Conservation (phyloP, 2,329 filamentous ascomycete species). For the Remersonia thermophila region DNA sequence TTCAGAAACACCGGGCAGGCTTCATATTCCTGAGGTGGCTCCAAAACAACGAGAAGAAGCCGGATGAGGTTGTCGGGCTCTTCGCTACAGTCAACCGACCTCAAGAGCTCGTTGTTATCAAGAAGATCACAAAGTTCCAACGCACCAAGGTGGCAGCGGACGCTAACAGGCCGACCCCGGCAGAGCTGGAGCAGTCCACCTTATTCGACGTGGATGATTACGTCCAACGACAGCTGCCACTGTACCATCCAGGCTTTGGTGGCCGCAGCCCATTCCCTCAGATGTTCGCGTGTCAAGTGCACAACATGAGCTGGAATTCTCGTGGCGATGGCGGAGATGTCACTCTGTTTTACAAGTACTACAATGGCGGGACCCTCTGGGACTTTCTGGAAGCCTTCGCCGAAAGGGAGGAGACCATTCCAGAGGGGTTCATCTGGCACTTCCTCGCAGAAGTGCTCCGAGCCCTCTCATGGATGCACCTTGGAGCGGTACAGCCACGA, state of each 20-base stretch:
- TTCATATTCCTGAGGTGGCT: constrained; percentile 5
- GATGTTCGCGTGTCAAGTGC: constrained; percentile 4
- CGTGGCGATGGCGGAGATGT: too few species aligned
- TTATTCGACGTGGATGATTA: neutral
- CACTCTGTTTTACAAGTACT: constrained; percentile 11
- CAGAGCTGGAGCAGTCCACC: constrained; percentile 6
- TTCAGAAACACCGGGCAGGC: neutral
- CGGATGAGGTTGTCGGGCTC: constrained; percentile 1
- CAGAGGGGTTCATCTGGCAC: constrained; percentile 14
- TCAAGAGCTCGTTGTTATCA: constrained; percentile 9
- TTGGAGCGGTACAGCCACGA: neutral
- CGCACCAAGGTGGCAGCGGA: neutral
- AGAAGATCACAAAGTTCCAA: constrained; percentile 1
- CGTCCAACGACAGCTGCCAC: constrained; percentile 1
- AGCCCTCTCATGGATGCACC: constrained; percentile 6
- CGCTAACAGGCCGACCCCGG: neutral
- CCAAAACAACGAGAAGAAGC: neutral
- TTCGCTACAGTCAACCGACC: constrained; percentile 5
- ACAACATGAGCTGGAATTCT: too few species aligned
- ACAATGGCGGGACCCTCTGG: constrained; percentile 8
- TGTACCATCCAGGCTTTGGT: neutral
- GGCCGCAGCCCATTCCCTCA: constrained; percentile 1
- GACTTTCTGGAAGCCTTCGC: constrained; percentile 1
- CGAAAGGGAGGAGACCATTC: neutral
- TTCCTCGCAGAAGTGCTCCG: constrained; percentile 8